Conservation (phyloP, 331 rosid genomes). For the Prunus yedoensis region DNA sequence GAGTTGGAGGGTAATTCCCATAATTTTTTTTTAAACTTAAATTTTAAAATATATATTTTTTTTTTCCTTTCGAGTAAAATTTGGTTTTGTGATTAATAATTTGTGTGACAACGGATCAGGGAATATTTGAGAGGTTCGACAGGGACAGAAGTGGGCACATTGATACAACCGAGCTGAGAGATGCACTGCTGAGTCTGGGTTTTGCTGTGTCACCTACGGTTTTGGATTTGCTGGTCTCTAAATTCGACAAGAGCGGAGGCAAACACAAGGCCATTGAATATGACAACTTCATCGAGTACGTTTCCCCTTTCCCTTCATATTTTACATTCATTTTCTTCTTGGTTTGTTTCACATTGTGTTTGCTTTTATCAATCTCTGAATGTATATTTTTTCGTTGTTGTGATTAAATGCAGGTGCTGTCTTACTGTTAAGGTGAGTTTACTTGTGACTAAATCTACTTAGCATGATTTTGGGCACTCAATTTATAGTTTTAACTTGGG, state of each 20-base stretch:
- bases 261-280: slow-evolving; percentile 74
- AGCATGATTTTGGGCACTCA: neutral
- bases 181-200: slow-evolving; percentile 84
- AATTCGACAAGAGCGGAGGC: slow-evolving; percentile 95
- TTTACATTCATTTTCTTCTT: neutral
- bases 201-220: slow-evolving; percentile 73
- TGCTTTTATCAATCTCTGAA: slow-evolving; percentile 16
- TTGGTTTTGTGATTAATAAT: neutral
- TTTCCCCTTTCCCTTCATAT: neutral
- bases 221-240: slow-evolving; percentile 83
- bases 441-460: neutral
- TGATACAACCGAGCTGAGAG: slow-evolving; percentile 74
- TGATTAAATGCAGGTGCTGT: slow-evolving; percentile 75
- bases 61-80: neutral
- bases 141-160: slow-evolving; percentile 87
- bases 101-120: slow-evolving; percentile 35
- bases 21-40: too few species aligned
- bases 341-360: neutral
- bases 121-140: slow-evolving; percentile 80
- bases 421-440: slow-evolving; percentile 89
- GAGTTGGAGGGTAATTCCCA: slow-evolving; percentile 78
- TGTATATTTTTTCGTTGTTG: slow-evolving; percentile 13
- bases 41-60: too few species aligned
- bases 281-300: slow-evolving; percentile 93
- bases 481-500: neutral